Evolutionary conservation across 1,139 yeast species (phyloP).

Genomic region (Geotrichum macrosporum): DNA sequence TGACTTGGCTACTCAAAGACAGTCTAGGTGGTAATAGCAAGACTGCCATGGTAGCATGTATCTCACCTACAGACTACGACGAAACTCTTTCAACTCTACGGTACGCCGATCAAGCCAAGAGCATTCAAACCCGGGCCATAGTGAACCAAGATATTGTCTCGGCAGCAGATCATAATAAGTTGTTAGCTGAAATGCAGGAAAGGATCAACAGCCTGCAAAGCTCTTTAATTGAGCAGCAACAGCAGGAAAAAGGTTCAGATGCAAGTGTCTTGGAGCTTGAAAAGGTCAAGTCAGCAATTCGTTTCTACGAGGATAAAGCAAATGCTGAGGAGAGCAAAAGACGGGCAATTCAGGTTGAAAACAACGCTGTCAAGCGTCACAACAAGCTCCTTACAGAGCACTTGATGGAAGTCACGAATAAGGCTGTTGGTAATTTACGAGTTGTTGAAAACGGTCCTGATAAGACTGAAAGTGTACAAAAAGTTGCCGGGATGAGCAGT

Average conservation of each 20-base stretch:
- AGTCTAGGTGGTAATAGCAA: conserved; percentile 94
- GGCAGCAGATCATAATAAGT: conserved; percentile 39
- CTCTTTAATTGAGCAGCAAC: conserved; percentile 30
- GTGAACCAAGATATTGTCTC: conserved; percentile 45
- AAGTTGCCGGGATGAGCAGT: no score
- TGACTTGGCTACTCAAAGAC: conserved; percentile 78
- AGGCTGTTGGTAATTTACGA: conserved; percentile 24
- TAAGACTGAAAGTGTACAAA: neutral
- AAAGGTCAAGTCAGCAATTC: conserved; percentile 37
- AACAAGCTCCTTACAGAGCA: conserved; percentile 36
- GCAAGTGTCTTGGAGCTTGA: conserved; percentile 30
- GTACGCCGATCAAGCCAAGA: conserved; percentile 88
- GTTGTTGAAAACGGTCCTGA: conserved; percentile 5
- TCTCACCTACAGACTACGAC: conserved; percentile 89
- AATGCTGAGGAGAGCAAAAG: conserved; percentile 38
- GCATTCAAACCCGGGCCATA: conserved; percentile 75
- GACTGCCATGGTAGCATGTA: conserved; percentile 92
- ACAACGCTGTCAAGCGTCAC: conserved; percentile 33
- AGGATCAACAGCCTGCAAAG: conserved; percentile 41
- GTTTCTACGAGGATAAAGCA: conserved; percentile 46
- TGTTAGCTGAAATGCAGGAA: conserved; percentile 42
- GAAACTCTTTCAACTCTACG: conserved; percentile 86
- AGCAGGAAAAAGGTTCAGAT: conserved; percentile 23
- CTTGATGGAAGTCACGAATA: conserved; percentile 35
- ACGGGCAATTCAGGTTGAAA: conserved; percentile 37